Conservation (phyloP, 208 protist species). For the Acanthamoeba culbertsoni region DNA sequence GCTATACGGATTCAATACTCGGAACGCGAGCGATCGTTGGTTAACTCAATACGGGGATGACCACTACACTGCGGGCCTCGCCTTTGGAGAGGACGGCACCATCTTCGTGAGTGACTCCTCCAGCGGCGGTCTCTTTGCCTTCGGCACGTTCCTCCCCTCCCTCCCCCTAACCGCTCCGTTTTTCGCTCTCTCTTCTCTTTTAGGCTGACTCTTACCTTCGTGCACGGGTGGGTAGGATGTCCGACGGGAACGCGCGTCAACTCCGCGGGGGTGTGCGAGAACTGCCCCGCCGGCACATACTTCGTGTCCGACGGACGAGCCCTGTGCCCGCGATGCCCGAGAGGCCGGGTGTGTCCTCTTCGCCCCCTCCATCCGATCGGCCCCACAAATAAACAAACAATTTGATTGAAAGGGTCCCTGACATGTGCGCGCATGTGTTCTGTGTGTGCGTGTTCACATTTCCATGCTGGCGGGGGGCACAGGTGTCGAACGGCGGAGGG, state of each 20-base stretch:
- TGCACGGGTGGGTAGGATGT: neutral
- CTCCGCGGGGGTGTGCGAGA: neutral
- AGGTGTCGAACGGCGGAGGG: neutral
- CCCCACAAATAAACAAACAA: too few species aligned
- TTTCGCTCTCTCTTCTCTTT: neutral
- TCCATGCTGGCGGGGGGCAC: neutral
- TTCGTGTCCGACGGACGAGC: neutral
- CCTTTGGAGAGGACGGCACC: neutral
- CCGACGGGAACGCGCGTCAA: neutral
- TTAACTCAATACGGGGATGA: neutral
- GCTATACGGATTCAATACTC: neutral
- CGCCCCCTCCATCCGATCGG: neutral
- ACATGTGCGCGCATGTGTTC: neutral
- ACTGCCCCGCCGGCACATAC: neutral
- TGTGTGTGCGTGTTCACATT: neutral
- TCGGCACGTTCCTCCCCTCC: neutral
- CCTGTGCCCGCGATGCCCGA: neutral
- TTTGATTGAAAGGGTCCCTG: too few species aligned
- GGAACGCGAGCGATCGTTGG: neutral
- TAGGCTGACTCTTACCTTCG: neutral
- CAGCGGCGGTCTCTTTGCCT: slow-evolving; percentile 13
- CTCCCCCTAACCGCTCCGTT: neutral
- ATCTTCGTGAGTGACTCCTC: neutral
- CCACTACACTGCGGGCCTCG: neutral
- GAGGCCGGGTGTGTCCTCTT: neutral